phyloP scores from a whole-genome alignment of 192 early-diverging fungal genomes.

The Coemansia sp. region DNA sequence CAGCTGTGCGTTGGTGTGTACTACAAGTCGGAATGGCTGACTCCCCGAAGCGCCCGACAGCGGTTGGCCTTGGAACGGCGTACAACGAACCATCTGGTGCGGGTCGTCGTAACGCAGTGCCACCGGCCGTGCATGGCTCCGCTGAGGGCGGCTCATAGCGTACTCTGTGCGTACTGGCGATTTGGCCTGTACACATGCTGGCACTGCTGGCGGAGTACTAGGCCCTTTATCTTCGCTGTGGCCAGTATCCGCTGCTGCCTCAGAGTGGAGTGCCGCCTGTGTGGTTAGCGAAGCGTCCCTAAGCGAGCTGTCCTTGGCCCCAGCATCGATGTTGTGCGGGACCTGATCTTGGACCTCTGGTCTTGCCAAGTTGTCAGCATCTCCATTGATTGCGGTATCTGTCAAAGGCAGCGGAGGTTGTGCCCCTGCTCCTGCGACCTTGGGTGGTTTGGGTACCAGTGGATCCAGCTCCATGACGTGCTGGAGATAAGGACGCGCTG shows the following conservation, averaged over 20 bases:
- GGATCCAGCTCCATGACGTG: conserved; percentile 56
- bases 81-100: conserved; percentile 82
- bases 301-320: not conserved
- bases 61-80: conserved; percentile 71
- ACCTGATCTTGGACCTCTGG: not conserved
- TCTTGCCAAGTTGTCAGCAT: not conserved
- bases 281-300: not conserved
- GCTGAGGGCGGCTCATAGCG: conserved; percentile 55
- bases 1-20: conserved; percentile 75
- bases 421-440: not conserved
- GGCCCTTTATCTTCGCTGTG: not conserved
- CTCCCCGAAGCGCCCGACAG: conserved; percentile 62
- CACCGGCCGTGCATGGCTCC: conserved; percentile 35
- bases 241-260: not conserved
- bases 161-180: conserved; percentile 53
- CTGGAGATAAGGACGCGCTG: conserved; percentile 79
- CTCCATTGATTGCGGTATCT: not conserved
- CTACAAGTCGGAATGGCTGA: conserved; percentile 79
- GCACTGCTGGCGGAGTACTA: not conserved
- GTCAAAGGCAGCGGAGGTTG: not conserved
- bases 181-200: not conserved
- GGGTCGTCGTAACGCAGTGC: conserved; percentile 61
- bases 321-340: not conserved
- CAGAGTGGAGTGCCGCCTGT: not conserved
- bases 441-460: conserved; percentile 13